phyloP scores from a whole-genome alignment of 2,329 filamentous ascomycete genomes.

The Stagonosporopsis vannaccii region DNA sequence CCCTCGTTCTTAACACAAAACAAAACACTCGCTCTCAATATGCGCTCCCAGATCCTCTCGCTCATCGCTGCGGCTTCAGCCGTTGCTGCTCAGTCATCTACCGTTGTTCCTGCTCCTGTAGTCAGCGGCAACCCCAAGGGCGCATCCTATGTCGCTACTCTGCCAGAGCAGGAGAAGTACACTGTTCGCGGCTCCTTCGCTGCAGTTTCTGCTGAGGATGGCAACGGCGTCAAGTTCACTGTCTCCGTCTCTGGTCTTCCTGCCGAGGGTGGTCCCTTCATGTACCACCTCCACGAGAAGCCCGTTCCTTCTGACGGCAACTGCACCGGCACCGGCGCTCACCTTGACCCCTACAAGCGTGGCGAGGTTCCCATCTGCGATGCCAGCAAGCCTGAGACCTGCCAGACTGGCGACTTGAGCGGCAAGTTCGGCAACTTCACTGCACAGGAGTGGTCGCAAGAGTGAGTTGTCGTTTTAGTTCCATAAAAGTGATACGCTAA shows the following conservation, averaged over 20 bases:
- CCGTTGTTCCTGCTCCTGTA: conserved; percentile 41
- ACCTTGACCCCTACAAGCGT: conserved; percentile 54
- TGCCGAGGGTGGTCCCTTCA: conserved; percentile 53
- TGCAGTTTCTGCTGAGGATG: conserved; percentile 43
- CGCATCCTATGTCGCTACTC: conserved; percentile 48
- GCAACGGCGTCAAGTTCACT: conserved; percentile 51
- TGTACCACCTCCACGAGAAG: conserved; percentile 57
- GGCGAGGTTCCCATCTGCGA: conserved; percentile 51
- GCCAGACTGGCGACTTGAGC: conserved; percentile 56
- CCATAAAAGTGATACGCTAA: not conserved
- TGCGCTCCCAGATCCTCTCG: conserved; percentile 41
- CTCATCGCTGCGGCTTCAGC: conserved; percentile 40
- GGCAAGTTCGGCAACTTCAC: conserved; percentile 55
- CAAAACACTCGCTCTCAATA: conserved; percentile 31
- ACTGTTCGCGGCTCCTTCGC: conserved; percentile 47
- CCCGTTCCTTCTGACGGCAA: conserved; percentile 52
- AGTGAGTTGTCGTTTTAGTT: conserved; percentile 54
- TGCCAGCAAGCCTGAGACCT: conserved; percentile 45
- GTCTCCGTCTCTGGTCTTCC: conserved; percentile 53
- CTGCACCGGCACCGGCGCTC: conserved; percentile 52
- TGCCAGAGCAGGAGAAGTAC: conserved; percentile 45
- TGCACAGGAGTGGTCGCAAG: conserved; percentile 36
- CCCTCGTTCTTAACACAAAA: conserved; percentile 18
- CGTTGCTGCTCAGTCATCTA: conserved; percentile 39
- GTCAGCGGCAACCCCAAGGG: conserved; percentile 50